Percentiles rank a stretch among this genome's conserved stretches.
Evolutionary conservation across 2,329 filamentous ascomycete genomes (phyloP).

Genomic region (Clonostachys rhizophaga): DNA sequence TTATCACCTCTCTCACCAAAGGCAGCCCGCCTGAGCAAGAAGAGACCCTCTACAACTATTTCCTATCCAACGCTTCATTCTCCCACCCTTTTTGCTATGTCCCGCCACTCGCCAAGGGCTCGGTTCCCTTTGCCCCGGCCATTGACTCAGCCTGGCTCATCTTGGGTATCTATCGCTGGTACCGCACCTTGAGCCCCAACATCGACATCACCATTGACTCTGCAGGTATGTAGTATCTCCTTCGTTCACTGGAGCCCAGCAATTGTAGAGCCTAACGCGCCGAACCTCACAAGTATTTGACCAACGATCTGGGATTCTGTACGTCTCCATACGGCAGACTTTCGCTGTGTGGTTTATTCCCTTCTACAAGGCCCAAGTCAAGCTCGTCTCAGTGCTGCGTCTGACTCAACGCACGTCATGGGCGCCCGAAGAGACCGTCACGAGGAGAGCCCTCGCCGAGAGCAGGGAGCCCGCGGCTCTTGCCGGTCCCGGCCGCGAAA

Average conservation of each 20-base stretch:
- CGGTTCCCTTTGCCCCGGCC: slow-evolving; percentile 31
- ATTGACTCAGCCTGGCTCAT: slow-evolving; percentile 64
- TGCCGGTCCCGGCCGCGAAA: slow-evolving; percentile 10
- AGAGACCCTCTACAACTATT: slow-evolving; percentile 65
- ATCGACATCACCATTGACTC: slow-evolving; percentile 65
- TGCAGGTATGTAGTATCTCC: slow-evolving; percentile 27
- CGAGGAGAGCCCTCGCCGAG: slow-evolving; percentile 1
- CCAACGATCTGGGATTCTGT: slow-evolving; percentile 59
- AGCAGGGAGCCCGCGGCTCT: slow-evolving; percentile 5
- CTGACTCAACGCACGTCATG: slow-evolving; percentile 42
- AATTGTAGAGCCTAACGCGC: neutral
- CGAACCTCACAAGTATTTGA: slow-evolving; percentile 55
- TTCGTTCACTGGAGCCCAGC: neutral
- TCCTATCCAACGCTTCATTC: slow-evolving; percentile 67
- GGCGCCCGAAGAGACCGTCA: slow-evolving; percentile 9
- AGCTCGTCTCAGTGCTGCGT: slow-evolving; percentile 63
- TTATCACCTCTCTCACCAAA: slow-evolving; percentile 67
- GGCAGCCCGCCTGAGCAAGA: slow-evolving; percentile 62
- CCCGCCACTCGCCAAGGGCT: slow-evolving; percentile 39
- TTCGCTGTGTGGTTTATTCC: slow-evolving; percentile 77
- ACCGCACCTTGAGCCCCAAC: slow-evolving; percentile 74
- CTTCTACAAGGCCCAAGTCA: slow-evolving; percentile 64
- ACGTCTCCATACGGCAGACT: slow-evolving; percentile 67
- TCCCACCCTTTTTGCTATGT: slow-evolving; percentile 76
- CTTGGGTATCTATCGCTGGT: slow-evolving; percentile 72